phyloP scores from a whole-genome alignment of 2,329 filamentous ascomycete species.

The Ophiostoma australiae region DNA sequence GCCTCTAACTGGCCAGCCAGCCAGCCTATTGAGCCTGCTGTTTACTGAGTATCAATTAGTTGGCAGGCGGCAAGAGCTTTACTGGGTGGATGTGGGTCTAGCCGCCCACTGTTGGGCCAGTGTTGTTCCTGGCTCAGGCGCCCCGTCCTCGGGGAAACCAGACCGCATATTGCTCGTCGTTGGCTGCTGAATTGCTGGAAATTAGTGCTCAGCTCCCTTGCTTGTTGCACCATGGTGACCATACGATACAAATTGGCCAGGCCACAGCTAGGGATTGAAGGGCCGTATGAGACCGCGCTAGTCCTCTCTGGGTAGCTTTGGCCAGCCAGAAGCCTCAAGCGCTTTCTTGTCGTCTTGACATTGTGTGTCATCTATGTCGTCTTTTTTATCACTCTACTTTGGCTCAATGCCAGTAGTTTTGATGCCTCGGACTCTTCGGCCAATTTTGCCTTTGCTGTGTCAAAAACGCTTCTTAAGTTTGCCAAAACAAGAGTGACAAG shows the following conservation, averaged over 20 bases:
- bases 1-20: constrained; percentile 9
- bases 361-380: too few species aligned
- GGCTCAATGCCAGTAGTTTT: too few species aligned
- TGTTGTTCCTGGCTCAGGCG: neutral
- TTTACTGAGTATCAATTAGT: neutral
- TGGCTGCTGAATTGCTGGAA: neutral
- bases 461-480: neutral
- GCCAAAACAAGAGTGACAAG: neutral
- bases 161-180: neutral
- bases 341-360: neutral
- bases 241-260: neutral
- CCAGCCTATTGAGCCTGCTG: constrained; percentile 5
- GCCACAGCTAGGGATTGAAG: constrained; percentile 1
- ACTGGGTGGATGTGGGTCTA: neutral
- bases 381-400: too few species aligned
- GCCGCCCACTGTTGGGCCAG: neutral
- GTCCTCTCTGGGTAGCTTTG: neutral
- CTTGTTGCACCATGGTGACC: neutral
- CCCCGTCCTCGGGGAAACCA: constrained; percentile 24
- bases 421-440: too few species aligned
- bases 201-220: constrained; percentile 16
- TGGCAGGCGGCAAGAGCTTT: constrained; percentile 8
- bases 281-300: constrained; percentile 14
- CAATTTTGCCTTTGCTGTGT: neutral
- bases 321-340: neutral